Evolutionary conservation across 2,329 filamentous ascomycete genomes (phyloP).

Genomic region (Pseudopyrenochaeta lycopersici): DNA sequence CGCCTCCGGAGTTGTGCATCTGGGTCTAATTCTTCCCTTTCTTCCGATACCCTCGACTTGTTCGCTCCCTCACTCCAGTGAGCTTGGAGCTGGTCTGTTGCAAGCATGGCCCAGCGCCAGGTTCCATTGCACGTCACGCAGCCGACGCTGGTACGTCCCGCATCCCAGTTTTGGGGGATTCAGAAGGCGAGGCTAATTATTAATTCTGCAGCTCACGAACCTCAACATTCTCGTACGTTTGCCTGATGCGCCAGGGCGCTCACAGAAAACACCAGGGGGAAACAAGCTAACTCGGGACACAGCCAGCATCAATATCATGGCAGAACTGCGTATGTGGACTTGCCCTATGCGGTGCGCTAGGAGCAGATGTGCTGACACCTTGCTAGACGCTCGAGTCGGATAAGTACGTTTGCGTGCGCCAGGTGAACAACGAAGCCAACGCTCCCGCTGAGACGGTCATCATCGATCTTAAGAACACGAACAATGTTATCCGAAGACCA

Average conservation of each 20-base stretch:
- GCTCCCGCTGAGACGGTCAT: slow-evolving; percentile 95
- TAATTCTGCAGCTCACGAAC: slow-evolving; percentile 52
- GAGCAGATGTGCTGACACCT: slow-evolving; percentile 27
- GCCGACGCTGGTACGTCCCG: slow-evolving; percentile 74
- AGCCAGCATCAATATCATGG: slow-evolving; percentile 81
- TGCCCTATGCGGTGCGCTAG: neutral
- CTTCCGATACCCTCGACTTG: slow-evolving; percentile 45
- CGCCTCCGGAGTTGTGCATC: slow-evolving; percentile 50
- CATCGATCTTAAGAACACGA: slow-evolving; percentile 95
- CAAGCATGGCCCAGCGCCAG: slow-evolving; percentile 74
- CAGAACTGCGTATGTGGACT: slow-evolving; percentile 77
- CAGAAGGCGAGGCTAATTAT: slow-evolving; percentile 38
- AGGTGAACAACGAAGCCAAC: slow-evolving; percentile 81
- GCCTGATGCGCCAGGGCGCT: slow-evolving; percentile 15
- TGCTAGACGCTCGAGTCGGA: slow-evolving; percentile 95
- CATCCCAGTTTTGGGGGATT: slow-evolving; percentile 5
- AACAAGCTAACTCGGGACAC: slow-evolving; percentile 41
- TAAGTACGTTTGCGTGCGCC: slow-evolving; percentile 93
- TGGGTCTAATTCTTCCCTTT: slow-evolving; percentile 47
- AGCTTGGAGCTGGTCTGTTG: slow-evolving; percentile 51
- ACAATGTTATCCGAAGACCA: slow-evolving; percentile 91
- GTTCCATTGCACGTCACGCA: slow-evolving; percentile 85
- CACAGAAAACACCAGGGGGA: slow-evolving; percentile 19
- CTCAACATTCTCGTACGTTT: slow-evolving; percentile 59
- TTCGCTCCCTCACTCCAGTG: slow-evolving; percentile 45